These are phyloP conservation scores for Elaeagnus macrophylla DNA, from an alignment of 306 rosid genomes.

Conservation along the genomic window DNA sequence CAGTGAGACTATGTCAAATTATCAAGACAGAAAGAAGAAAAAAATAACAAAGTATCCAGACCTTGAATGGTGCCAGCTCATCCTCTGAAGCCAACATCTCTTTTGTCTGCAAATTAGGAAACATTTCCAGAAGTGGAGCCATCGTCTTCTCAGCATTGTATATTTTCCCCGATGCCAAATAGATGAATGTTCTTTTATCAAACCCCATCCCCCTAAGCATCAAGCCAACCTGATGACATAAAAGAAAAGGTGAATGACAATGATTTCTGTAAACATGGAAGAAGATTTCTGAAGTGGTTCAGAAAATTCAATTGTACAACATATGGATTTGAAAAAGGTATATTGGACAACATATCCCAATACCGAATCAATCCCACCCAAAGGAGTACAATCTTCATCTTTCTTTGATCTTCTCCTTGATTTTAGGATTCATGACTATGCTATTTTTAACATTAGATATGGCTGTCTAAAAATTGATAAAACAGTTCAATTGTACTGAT, in stretches of 20 bases:
- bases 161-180: slow-evolving; percentile 87
- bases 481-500: no score
- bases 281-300: background rate
- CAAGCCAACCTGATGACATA: slow-evolving; percentile 69
- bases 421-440: no score
- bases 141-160: slow-evolving; percentile 70
- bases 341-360: no score
- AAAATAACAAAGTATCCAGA: slow-evolving; percentile 16
- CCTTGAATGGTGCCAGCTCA: slow-evolving; percentile 80
- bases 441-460: no score
- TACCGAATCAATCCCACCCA: no score
- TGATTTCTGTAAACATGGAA: background rate
- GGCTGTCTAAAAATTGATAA: no score
- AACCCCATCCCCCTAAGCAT: slow-evolving; percentile 99
- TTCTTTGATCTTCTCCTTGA: no score
- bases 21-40: slow-evolving; percentile 10
- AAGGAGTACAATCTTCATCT: no score
- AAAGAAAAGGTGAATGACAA: slow-evolving; percentile 15
- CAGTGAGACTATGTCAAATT: slow-evolving; percentile 12
- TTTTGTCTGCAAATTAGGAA: slow-evolving; percentile 82
- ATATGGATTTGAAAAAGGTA: no score
- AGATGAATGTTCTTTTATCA: slow-evolving; percentile 68
- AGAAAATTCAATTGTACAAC: no score
- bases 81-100: slow-evolving; percentile 71
- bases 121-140: slow-evolving; percentile 86